A percentile compares a stretch with the other conserved stretches of the same genome.
Evolutionary conservation across 495 filamentous ascomycete species (phyloP).

Genomic region (Penicillium paradoxum): DNA sequence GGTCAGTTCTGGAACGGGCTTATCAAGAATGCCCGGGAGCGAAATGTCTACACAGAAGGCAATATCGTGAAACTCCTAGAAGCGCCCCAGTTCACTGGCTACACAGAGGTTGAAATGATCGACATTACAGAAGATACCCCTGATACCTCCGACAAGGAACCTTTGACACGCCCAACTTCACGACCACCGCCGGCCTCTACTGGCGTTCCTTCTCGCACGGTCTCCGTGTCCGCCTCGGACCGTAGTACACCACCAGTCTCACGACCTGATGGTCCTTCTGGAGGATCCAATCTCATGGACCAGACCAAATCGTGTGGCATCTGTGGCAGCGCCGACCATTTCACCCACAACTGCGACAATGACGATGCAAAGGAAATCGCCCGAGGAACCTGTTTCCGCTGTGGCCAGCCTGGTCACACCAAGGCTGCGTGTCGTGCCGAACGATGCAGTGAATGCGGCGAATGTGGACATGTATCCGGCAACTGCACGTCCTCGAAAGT

Average conservation of each 20-base stretch:
- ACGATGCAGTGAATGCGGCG: conserved; percentile 45
- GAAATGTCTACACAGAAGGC: conserved; percentile 72
- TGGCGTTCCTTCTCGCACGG: conserved; percentile 22
- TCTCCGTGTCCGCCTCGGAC: conserved; percentile 24
- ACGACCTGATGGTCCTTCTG: conserved; percentile 37
- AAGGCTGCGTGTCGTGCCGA: conserved; percentile 34
- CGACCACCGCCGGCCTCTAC: conserved; percentile 23
- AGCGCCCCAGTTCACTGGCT: conserved; percentile 45
- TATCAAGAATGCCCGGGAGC: conserved; percentile 68
- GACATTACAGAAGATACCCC: conserved; percentile 24
- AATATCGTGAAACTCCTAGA: conserved; percentile 52
- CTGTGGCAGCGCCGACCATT: conserved; percentile 47
- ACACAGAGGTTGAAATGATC: conserved; percentile 45
- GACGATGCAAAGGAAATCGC: conserved; percentile 32
- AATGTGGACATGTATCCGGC: conserved; percentile 36
- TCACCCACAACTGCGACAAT: conserved; percentile 47
- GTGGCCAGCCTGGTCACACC: conserved; percentile 37
- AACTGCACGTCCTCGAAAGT: conserved; percentile 29
- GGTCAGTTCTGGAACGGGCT: conserved; percentile 87
- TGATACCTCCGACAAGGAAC: conserved; percentile 8
- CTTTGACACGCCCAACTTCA: conserved; percentile 18
- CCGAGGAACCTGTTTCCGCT: conserved; percentile 42
- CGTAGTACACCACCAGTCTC: conserved; percentile 22
- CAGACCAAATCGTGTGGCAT: conserved; percentile 36
- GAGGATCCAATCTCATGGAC: conserved; percentile 44